Base-by-base conservation (phyloP, 1,284 basidiomycete species). In the Cryptococcus depauperatus region DNA sequence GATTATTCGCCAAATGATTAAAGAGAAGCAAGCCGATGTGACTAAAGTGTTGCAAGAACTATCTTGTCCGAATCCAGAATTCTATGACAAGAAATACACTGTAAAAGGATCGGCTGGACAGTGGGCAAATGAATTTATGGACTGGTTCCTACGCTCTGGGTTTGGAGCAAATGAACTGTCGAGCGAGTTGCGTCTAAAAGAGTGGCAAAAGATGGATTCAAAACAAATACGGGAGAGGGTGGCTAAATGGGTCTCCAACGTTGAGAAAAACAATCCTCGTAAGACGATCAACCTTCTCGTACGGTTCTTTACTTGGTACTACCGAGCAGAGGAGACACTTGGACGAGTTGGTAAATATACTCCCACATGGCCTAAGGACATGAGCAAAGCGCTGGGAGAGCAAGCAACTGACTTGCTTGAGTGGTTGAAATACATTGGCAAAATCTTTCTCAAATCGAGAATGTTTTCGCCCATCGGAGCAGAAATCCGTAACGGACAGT, bases 371-470 rank as follows among this genome's bases (percentile, higher is more conserved):
- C 40, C 10, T 38, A 26, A 16, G 25, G 40, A 25, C 43, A 25
- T 16, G 27, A 32, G 13, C 30, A 37, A 13, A 18, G 21, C 21
- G 11, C 11, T 30, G 13, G 29, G 29, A 16, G 29, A 11, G 29
- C 29, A 30, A 18, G 11, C 28, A 13, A 11, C 25, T 3, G 37
- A 41, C 19, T 22, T 50, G 19, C 19, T 50, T 11, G 21, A 43
- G 4, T 50, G 48, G 48, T 35, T 50, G 9, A 33, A 37, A 19
- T 50, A 50, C 22, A 43, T 50, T 11, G 48, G 48, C 19, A 42
- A 46, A 35, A 27, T 18, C 8, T 41, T 46, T 4, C 18, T 50
- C 18, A 28, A 46, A 19, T 38, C 48, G 5, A 25, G 40, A 16
- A 46, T 46, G 44, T 50, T 50, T 23, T 46, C 39, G 18, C 21